A percentile compares a stretch with the other conserved stretches of the same genome.
Evolutionary conservation across 2,329 filamentous ascomycete genomes (phyloP).

Genomic region (Thielaviopsis euricoi): DNA sequence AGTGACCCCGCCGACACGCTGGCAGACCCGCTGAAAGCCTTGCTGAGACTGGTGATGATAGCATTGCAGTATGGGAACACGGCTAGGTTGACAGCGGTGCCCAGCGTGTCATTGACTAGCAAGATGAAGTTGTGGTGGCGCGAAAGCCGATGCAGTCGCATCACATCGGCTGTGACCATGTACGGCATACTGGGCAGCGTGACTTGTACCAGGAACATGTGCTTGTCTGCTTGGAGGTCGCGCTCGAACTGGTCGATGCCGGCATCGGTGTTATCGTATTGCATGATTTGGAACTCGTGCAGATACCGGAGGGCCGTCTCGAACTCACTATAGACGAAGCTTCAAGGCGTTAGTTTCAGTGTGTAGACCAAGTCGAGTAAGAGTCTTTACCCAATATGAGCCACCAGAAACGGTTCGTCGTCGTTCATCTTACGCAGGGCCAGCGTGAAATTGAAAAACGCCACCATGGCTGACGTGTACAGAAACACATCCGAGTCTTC

Average conservation of each 20-base stretch:
- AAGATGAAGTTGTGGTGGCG: constrained; percentile 29
- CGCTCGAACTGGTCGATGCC: constrained; percentile 28
- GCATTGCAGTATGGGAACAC: constrained; percentile 32
- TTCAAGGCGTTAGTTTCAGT: not conserved
- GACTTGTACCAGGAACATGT: constrained; percentile 29
- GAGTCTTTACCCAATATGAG: not conserved
- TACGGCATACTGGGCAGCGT: constrained; percentile 28
- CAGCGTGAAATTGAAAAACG: constrained; percentile 24
- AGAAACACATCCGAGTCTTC: constrained; percentile 29
- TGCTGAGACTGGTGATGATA: constrained; percentile 37
- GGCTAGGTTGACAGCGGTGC: constrained; percentile 33
- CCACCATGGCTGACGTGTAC: constrained; percentile 37
- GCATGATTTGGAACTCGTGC: constrained; percentile 31
- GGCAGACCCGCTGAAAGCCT: constrained; percentile 39
- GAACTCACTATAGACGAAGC: not conserved
- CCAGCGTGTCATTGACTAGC: constrained; percentile 31
- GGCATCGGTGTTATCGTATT: constrained; percentile 21
- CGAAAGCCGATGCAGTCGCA: constrained; percentile 21
- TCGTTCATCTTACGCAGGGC: not conserved
- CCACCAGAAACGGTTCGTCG: not conserved
- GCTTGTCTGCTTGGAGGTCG: constrained; percentile 25
- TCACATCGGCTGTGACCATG: constrained; percentile 19
- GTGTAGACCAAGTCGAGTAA: not conserved
- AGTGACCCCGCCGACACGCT: constrained; percentile 37
- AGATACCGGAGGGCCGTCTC: constrained; percentile 5